These are phyloP conservation scores for Oropetium thomaeum DNA, from an alignment of 176 grass and related monocot genomes.

Conservation along the genomic window DNA sequence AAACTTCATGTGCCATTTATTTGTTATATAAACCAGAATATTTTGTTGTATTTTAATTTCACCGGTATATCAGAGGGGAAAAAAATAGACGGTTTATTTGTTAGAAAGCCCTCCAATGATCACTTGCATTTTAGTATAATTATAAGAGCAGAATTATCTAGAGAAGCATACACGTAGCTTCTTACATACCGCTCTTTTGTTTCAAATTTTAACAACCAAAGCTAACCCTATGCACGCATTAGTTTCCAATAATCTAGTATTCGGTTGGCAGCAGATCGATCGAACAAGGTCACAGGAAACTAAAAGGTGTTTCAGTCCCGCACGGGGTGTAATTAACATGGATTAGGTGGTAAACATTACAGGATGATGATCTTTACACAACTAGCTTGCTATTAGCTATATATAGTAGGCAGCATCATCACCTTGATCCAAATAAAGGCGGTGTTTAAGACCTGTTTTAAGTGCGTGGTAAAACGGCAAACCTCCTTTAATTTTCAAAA, in stretches of 20 bases:
- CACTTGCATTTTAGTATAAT: not conserved
- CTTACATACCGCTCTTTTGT: no score
- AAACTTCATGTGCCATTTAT: not conserved
- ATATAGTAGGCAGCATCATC: slow-evolving; percentile 17
- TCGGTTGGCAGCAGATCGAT: not conserved
- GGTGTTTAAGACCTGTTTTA: slow-evolving; percentile 39
- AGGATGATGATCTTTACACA: not conserved
- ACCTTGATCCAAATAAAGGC: not conserved
- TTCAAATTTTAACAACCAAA: no score
- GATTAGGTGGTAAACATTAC: slow-evolving; percentile 28
- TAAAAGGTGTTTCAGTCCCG: slow-evolving; percentile 13
- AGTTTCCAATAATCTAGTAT: not conserved
- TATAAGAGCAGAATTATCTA: not conserved
- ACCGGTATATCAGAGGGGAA: not conserved
- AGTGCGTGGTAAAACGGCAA: slow-evolving; percentile 30
- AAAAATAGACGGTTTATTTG: not conserved
- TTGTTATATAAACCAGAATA: not conserved
- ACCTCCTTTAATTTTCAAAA: no score
- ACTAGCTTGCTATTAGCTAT: no score
- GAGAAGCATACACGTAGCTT: not conserved
- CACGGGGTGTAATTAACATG: slow-evolving; percentile 7
- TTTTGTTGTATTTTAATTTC: not conserved
- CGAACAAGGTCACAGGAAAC: not conserved
- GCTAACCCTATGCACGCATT: not conserved
- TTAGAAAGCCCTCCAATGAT: not conserved